Base-by-base conservation (phyloP, 306 rosid species). In the Amphicarpaea edgeworthii region DNA sequence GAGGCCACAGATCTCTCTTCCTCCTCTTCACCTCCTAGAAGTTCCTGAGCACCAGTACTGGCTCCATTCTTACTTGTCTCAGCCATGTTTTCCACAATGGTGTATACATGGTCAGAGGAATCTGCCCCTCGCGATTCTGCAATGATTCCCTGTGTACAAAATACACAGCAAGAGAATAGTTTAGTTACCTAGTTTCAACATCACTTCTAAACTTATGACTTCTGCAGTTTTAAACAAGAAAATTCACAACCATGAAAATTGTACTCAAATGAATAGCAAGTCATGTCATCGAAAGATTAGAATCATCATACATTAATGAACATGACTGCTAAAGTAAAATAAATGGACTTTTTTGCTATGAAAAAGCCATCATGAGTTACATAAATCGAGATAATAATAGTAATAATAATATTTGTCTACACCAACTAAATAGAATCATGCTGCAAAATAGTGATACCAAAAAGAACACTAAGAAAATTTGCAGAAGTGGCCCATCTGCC, bases 11-110 rank as follows among this genome's bases (percentile, higher is more conserved):
- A 87, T 66, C 83, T 85, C 67, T 89, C 98, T 78, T 90, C 97
- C 78, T 95, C 97, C 50, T 95, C 99, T 30, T 92, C 99, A 10
- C 88, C 98, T 54, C 84, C 90, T 75, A 84, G 72, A 75, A 90
- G 92, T 49, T 95, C 98, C 78, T 86, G 91, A 19, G 84, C 68
- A 80, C 89, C 91, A 80, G 80, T 75, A 37, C 68, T 79, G 16
- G 81, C 91, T 73, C 85, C 90, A 49, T 81, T 92, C 85, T 85
- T 94, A 78, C 81, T 75, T 16, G 88, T 34, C 69, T 92, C 98
- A 63, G 60, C 81, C 86, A 84, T 77, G 69, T 83, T 84, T 86
- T 95, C 97, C 84, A 83, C 26, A 9, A 88, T 86, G 41, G 90
- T 86, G 79, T 85, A 89, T 49, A 85, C 78, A 68, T 86, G 93